Conservation (phyloP, 345 rosid genomes). For the Chamaenerion angustifolium region DNA sequence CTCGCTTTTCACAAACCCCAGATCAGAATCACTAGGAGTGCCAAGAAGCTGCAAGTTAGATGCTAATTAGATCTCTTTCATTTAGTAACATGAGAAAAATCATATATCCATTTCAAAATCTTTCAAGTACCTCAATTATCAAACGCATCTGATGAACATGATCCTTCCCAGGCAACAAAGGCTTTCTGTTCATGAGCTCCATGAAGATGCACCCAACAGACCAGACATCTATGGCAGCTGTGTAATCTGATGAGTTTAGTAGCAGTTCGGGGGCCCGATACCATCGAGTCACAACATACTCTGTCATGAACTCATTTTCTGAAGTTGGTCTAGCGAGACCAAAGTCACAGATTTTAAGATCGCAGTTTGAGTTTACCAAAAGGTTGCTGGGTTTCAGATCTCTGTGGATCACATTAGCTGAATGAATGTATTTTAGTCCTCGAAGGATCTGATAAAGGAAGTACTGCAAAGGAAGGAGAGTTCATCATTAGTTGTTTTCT, state of each 20-base stretch:
- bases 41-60: slow-evolving; percentile 66
- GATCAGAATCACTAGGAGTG: slow-evolving; percentile 81
- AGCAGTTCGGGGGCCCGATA: slow-evolving; percentile 92
- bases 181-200: slow-evolving; percentile 94
- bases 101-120: not conserved
- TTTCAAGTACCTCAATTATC: slow-evolving; percentile 60
- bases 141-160: slow-evolving; percentile 92
- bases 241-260: slow-evolving; percentile 79
- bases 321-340: slow-evolving; percentile 88
- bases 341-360: slow-evolving; percentile 85
- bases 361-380: slow-evolving; percentile 74
- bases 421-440: slow-evolving; percentile 89
- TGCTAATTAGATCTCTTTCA: not conserved
- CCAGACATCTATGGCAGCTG: slow-evolving; percentile 95
- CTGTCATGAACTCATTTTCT: slow-evolving; percentile 93
- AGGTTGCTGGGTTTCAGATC: slow-evolving; percentile 95
- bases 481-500: not conserved
- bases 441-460: slow-evolving; percentile 91
- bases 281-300: slow-evolving; percentile 98
- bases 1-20: slow-evolving; percentile 73
- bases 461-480: slow-evolving; percentile 34
- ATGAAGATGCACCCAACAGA: slow-evolving; percentile 95
- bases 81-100: not conserved
- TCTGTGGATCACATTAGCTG: slow-evolving; percentile 89
- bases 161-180: slow-evolving; percentile 90